These are phyloP conservation scores for Eimeria acervulina DNA, from an alignment of 169 alveolate species.

Conservation along the genomic window DNA sequence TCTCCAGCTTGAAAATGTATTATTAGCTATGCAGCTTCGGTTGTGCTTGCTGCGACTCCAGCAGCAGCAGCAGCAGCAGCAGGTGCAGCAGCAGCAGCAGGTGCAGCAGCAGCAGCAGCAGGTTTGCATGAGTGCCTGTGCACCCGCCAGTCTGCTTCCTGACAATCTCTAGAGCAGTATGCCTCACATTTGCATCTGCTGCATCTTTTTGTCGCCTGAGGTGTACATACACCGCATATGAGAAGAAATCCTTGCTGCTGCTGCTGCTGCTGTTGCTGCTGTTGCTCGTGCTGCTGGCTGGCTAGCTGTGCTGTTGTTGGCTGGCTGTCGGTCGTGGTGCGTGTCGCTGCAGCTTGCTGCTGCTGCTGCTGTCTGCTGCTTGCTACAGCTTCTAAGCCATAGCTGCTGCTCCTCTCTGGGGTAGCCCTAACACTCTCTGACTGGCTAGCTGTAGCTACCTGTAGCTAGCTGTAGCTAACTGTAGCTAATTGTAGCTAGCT, in stretches of 20 bases:
- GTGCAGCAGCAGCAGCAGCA: slow-evolving; percentile 38
- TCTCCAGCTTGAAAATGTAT: neutral
- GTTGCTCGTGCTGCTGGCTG: neutral
- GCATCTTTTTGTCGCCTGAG: slow-evolving; percentile 29
- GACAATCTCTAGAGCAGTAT: slow-evolving; percentile 16
- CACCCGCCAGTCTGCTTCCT: slow-evolving; percentile 24
- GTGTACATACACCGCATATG: neutral
- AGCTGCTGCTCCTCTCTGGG: no score
- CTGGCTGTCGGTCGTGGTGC: neutral
- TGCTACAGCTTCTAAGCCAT: no score
- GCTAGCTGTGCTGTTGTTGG: neutral
- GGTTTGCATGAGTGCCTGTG: slow-evolving; percentile 31
- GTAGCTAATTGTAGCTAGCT: neutral
- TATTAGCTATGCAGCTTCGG: neutral
- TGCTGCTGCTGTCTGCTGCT: no score
- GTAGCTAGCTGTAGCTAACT: no score
- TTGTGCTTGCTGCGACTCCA: neutral
- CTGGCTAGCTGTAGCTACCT: neutral
- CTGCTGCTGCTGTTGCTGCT: no score
- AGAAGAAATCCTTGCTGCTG: neutral
- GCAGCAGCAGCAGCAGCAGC: no score
- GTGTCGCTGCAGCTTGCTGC: no score
- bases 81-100: slow-evolving; percentile 35
- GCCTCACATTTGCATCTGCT: slow-evolving; percentile 23
- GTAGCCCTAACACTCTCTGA: no score